phyloP scores from a whole-genome alignment of 2,329 filamentous ascomycete species.

The Calycina marina region DNA sequence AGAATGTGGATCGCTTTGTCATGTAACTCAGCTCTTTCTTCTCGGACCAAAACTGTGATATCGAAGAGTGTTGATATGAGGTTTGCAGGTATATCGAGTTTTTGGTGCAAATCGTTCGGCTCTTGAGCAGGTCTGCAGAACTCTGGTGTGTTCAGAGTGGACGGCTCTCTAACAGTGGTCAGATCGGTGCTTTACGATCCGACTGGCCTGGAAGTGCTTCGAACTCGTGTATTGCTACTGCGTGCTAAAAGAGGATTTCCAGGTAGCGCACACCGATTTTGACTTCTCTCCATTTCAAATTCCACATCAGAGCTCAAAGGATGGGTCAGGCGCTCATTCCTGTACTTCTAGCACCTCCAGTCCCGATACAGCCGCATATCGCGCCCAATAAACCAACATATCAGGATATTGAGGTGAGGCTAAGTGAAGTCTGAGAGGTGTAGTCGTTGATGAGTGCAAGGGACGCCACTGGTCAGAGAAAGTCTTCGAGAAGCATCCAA shows the following conservation, averaged over 20 bases:
- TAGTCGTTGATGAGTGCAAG: too few species aligned
- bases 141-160: conserved; percentile 11
- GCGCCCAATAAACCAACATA: conserved; percentile 10
- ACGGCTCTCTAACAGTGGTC: too few species aligned
- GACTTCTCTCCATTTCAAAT: too few species aligned
- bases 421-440: too few species aligned
- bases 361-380: conserved; percentile 9
- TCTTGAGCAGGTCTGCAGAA: conserved; percentile 34
- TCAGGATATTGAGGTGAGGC: conserved; percentile 16
- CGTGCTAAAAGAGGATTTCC: conserved; percentile 37
- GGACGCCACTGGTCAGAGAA: conserved; percentile 44
- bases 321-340: conserved; percentile 13
- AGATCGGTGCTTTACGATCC: conserved; percentile 39
- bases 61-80: not conserved
- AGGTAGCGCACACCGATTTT: conserved; percentile 12
- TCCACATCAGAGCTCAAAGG: too few species aligned
- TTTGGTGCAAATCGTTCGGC: conserved; percentile 31
- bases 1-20: conserved; percentile 36
- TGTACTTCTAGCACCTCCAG: conserved; percentile 12
- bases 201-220: conserved; percentile 35
- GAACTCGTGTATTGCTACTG: conserved; percentile 34
- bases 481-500: conserved; percentile 38
- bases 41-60: not conserved
- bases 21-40: conserved; percentile 23
- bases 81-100: conserved; percentile 32